Percentiles rank a stretch among this genome's conserved stretches.
Evolutionary conservation across 495 filamentous ascomycete genomes (phyloP).

Genomic region (Penicillium egyptiacum): DNA sequence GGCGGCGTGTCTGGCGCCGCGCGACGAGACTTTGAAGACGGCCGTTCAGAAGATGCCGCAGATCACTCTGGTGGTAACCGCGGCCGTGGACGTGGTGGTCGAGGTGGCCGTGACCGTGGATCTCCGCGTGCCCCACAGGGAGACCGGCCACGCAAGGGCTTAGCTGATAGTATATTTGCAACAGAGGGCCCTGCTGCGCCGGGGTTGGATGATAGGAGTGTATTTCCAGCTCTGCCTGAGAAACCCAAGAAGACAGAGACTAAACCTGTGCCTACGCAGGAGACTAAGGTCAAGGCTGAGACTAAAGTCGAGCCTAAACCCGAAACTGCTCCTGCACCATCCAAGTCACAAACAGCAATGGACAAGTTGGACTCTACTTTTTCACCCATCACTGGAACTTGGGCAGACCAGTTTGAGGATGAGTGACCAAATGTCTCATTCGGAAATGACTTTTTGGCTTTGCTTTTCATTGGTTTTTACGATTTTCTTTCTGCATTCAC

Average conservation of each 20-base stretch:
- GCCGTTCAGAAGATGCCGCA: constrained; percentile 22
- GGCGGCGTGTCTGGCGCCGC: constrained; percentile 54
- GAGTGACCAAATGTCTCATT: constrained; percentile 7
- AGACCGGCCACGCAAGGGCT: constrained; percentile 21
- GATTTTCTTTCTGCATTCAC: constrained; percentile 1
- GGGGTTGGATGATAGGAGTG: constrained; percentile 33
- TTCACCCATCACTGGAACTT: constrained; percentile 32
- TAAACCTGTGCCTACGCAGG: background rate
- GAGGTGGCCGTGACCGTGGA: constrained; percentile 39
- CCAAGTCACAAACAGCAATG: constrained; percentile 18
- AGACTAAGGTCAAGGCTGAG: background rate
- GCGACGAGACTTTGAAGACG: constrained; percentile 36
- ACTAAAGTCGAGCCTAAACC: background rate
- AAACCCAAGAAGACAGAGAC: constrained; percentile 22
- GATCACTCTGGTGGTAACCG: constrained; percentile 15
- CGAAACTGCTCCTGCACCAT: background rate
- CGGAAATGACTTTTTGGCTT: background rate
- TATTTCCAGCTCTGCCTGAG: constrained; percentile 47
- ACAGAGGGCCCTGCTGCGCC: constrained; percentile 21
- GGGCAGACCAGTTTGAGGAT: constrained; percentile 45
- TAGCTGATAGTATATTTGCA: constrained; percentile 17
- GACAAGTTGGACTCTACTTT: constrained; percentile 30
- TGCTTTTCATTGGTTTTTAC: constrained; percentile 2
- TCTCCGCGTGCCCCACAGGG: constrained; percentile 34
- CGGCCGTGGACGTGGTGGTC: constrained; percentile 29